Evolutionary conservation across 2,329 filamentous ascomycete species (phyloP).

Genomic region (Alternaria alternata): DNA sequence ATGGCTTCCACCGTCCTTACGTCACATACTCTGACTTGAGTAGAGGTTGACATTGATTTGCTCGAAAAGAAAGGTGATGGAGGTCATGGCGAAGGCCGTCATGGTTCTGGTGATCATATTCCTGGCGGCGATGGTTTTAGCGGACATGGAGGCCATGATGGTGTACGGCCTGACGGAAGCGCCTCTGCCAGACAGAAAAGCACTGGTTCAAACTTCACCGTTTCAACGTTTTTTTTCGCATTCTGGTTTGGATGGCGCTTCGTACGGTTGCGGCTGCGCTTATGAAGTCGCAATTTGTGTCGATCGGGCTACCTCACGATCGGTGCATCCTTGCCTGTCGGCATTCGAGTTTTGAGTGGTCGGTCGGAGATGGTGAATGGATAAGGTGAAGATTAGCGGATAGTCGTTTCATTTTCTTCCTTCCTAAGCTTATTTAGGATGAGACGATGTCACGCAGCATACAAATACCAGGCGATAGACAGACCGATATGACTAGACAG

Average conservation of each 20-base stretch:
- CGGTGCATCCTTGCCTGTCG: too few relatives aligned
- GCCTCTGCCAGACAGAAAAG: background rate
- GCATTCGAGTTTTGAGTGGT: background rate
- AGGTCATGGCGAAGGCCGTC: too few relatives aligned
- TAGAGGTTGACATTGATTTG: background rate
- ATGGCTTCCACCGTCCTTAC: background rate
- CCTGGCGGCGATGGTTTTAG: background rate
- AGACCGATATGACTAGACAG: background rate
- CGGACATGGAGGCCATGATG: background rate
- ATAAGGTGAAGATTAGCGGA: background rate
- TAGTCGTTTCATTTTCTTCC: background rate
- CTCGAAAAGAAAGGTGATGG: background rate
- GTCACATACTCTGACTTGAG: background rate
- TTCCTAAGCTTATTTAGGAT: background rate
- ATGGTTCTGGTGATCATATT: too few relatives aligned
- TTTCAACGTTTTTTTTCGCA: background rate
- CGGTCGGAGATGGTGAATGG: too few relatives aligned
- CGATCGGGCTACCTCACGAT: background rate
- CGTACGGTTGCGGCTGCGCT: background rate
- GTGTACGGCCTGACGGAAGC: background rate
- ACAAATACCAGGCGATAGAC: background rate
- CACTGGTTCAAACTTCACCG: background rate
- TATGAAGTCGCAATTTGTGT: background rate
- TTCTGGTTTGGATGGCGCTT: background rate
- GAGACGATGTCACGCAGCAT: background rate